These are phyloP conservation scores for Penicillium digitatum DNA, from an alignment of 2,329 filamentous ascomycete genomes.

Conservation along the genomic window DNA sequence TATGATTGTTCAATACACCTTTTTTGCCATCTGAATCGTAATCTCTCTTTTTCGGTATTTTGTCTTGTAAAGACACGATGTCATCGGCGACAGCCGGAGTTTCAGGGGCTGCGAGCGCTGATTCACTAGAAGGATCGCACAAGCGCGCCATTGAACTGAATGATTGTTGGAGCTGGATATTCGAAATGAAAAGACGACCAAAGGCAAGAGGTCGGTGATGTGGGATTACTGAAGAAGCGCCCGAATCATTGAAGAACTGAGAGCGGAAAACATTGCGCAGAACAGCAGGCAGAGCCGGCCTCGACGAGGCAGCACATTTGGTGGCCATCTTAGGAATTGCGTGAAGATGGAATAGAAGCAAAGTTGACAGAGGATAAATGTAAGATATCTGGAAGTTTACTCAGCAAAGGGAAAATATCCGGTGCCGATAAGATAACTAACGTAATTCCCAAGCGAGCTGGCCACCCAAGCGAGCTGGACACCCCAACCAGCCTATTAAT, in stretches of 20 bases:
- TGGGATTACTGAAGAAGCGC: constrained; percentile 4
- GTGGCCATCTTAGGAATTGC: constrained; percentile 17
- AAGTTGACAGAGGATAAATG: not conserved
- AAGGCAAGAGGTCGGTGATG: not conserved
- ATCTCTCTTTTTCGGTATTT: not conserved
- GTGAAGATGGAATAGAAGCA: not conserved
- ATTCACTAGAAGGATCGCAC: not conserved
- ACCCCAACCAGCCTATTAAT: no score
- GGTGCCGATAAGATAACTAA: constrained; percentile 12
- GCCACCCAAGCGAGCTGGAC: no score
- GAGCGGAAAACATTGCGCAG: constrained; percentile 26
- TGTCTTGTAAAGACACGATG: not conserved
- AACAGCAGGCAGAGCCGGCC: constrained; percentile 23
- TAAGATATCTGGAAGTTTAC: not conserved
- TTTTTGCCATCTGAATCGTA: not conserved
- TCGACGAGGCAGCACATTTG: constrained; percentile 25
- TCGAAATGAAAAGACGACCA: not conserved
- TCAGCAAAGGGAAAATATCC: not conserved
- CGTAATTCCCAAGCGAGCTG: no score
- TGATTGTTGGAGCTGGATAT: not conserved
- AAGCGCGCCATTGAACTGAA: not conserved
- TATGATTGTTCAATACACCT: constrained; percentile 1
- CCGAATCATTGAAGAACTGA: constrained; percentile 17
- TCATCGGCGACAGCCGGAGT: not conserved
- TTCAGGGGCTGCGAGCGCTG: not conserved